phyloP scores from a whole-genome alignment of 2,329 filamentous ascomycete species.

The Fusarium agapanthi region DNA sequence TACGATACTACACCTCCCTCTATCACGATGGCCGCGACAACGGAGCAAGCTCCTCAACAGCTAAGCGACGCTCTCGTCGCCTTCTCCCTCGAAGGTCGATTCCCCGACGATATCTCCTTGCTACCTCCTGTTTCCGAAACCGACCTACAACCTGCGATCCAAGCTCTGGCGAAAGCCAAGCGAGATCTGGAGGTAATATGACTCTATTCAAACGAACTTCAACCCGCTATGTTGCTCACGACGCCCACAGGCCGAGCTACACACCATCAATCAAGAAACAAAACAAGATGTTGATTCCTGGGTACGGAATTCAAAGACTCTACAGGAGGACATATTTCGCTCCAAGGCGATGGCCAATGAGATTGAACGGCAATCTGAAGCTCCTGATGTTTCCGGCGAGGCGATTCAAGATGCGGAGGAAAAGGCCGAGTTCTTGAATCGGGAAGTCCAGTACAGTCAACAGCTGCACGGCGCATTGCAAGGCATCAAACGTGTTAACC shows the following conservation, averaged over 20 bases:
- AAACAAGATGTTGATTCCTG: constrained; percentile 84
- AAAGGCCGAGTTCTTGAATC: constrained; percentile 64
- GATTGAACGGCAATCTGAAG: constrained; percentile 81
- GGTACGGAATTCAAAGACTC: constrained; percentile 83
- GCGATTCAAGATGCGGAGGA: constrained; percentile 62
- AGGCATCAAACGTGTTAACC: constrained; percentile 65
- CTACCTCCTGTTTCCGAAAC: constrained; percentile 50
- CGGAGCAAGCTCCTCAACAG: constrained; percentile 40
- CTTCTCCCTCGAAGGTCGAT: constrained; percentile 52
- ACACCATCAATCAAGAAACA: constrained; percentile 77
- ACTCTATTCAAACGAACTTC: neutral
- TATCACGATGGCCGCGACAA: constrained; percentile 44
- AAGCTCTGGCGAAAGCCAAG: constrained; percentile 49
- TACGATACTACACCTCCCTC: neutral
- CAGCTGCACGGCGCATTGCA: constrained; percentile 62
- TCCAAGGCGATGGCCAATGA: constrained; percentile 82
- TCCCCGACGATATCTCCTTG: constrained; percentile 52
- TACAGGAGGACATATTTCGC: constrained; percentile 85
- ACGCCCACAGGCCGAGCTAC: constrained; percentile 67
- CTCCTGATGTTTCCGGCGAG: constrained; percentile 62
- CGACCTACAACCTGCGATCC: constrained; percentile 51
- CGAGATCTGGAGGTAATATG: constrained; percentile 51
- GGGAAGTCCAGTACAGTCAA: constrained; percentile 66
- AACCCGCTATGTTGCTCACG: constrained; percentile 29
- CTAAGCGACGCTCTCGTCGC: constrained; percentile 53